phyloP scores from a whole-genome alignment of 2,329 filamentous ascomycete genomes.

The Arthrinium puccinioides region DNA sequence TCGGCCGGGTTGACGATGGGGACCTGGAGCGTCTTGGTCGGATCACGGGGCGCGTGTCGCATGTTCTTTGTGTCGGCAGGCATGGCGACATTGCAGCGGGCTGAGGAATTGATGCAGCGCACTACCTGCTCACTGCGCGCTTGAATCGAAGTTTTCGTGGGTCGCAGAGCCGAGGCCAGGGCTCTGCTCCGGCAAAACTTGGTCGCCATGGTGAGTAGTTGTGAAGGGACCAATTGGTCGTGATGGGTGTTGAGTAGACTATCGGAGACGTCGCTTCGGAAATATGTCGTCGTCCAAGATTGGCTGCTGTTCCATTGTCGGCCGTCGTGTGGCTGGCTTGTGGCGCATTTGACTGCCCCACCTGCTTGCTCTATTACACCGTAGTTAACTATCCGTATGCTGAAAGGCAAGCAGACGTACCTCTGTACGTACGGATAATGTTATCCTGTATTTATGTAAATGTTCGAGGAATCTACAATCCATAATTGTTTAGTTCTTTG shows the following conservation, averaged over 20 bases:
- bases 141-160: constrained; percentile 37
- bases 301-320: too few species aligned
- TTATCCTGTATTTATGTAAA: too few species aligned
- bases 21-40: constrained; percentile 59
- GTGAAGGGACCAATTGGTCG: constrained; percentile 4
- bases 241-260: too few species aligned
- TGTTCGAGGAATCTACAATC: too few species aligned
- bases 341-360: too few species aligned
- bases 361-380: too few species aligned
- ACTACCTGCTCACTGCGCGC: constrained; percentile 31
- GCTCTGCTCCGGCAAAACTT: constrained; percentile 50
- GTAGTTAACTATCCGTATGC: too few species aligned
- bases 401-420: too few species aligned
- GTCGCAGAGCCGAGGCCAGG: constrained; percentile 47
- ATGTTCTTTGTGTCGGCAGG: constrained; percentile 59
- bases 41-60: constrained; percentile 54
- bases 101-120: constrained; percentile 44
- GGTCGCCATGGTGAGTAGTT: constrained; percentile 44
- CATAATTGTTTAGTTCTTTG: too few species aligned
- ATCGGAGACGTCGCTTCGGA: constrained; percentile 1
- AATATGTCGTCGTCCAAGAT: constrained; percentile 3
- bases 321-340: too few species aligned
- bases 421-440: too few species aligned
- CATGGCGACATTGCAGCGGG: constrained; percentile 43
- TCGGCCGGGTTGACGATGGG: constrained; percentile 87